Evolutionary conservation across 768 basidiomycete species (phyloP), one percentile per base, ranked within the genome.

Genomic region (Pleurotus djamor): DNA sequence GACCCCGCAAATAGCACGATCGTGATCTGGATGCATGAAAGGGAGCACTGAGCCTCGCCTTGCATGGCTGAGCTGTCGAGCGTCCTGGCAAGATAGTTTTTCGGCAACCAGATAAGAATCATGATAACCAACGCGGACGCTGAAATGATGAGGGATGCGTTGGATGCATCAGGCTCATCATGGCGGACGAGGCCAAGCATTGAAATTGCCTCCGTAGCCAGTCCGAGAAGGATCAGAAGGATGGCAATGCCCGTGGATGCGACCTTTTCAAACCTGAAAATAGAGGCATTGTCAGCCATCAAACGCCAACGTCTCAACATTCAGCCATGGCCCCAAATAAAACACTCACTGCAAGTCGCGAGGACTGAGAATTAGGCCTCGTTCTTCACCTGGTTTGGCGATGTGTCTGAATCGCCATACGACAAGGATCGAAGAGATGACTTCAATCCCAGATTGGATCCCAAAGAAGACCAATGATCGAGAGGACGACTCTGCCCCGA

Each of bases 381-480:
- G 58, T 60, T 76, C 74, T 45, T 79, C 71, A 10, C 72, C 72
- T 16, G 73, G 71, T 47, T 66, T 71, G 5, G 64, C 63, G 6
- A 72, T 67, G 13, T 69, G 58, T 36, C 72, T 44, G 58, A 81
- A 82, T 32, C 79, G 68, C 79, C 80, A 82, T 9, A 78, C 61
- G 21, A 81, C 80, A 12, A 81, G 68, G 48, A 67, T 33, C 4
- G 79, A 72, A n/a, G 80, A 81, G 52, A 76, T 66, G 36, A 81
- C 79, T 60, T 81, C 80, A 37, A 80, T 76, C 2, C 64, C 77
- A 0, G 80, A 81, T 45, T 81, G 81, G 13, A 82, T 72, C 0
- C 81, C 80, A 49, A 77, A 82, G 67, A 81, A 81, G 32, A 81
- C 67, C 43, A 81, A 73, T 5, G 81, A 72, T 4, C 68, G 71